phyloP scores from a whole-genome alignment of 2,329 filamentous ascomycete species.

The Trichoderma afroharzianum region DNA sequence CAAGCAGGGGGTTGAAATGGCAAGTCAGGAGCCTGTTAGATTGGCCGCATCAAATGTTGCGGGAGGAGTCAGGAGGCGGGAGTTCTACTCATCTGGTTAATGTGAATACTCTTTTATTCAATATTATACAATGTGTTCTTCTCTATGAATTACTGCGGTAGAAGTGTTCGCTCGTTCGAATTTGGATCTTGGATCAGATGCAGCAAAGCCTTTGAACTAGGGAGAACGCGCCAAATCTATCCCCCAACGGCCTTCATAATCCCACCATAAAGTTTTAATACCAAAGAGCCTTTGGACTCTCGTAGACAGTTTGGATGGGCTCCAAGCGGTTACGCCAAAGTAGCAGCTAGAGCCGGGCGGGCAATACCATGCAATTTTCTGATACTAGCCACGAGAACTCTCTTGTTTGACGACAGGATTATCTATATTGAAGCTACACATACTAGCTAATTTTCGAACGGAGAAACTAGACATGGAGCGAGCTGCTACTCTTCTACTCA shows the following conservation, averaged over 20 bases:
- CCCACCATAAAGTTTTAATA: not conserved
- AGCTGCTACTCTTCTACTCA: not conserved
- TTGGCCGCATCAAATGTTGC: not conserved
- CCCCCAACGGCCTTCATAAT: not conserved
- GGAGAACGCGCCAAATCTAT: not conserved
- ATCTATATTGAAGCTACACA: no score
- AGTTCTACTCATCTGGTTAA: not conserved
- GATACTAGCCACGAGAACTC: not conserved
- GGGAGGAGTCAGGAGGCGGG: not conserved
- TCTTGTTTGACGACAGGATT: not conserved
- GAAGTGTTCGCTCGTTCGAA: not conserved
- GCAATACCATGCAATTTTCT: no score
- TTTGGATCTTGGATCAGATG: not conserved
- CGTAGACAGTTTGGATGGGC: not conserved
- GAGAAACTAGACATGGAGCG: no score
- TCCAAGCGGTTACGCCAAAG: no score
- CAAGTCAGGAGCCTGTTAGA: not conserved
- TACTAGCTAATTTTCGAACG: not conserved
- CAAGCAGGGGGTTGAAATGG: not conserved
- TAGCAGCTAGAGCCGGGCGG: not conserved
- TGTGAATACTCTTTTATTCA: not conserved
- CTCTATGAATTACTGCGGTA: not conserved
- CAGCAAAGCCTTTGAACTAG: not conserved
- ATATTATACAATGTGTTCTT: not conserved
- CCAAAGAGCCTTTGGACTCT: not conserved